Evolutionary conservation across 2,329 filamentous ascomycete species (phyloP), one percentile per base, ranked within the genome.

Genomic region (Calcarisporium arbuscula): DNA sequence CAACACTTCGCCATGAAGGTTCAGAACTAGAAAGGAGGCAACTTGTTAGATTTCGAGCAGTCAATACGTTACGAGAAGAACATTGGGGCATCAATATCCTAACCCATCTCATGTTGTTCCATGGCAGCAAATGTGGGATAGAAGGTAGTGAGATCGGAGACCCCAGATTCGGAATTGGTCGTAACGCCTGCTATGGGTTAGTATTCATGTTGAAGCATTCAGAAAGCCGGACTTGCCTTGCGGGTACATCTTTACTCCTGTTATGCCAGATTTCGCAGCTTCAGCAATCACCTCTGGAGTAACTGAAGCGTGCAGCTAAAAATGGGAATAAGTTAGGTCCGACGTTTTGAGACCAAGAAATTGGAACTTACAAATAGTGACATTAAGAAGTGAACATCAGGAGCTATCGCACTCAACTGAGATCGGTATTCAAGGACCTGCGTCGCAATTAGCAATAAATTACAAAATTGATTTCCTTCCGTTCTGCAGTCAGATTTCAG

Each of bases 1-100:
- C 4, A 61, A 81, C n/a, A 82, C 77, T 62, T 95, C 90, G 45
- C 89, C 90, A 57, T 96, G 89, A n/a, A 96, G 68, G 62, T 95
- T 95, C 27, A 94, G 71, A n/a, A 94, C 74, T 46, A 32, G 9
- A 8, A 7, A 20, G 3, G 10, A n/a, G 19, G 14, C 19, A 2
- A 17, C 5, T n/a, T 7, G n/a, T 45, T 19, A 44, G 38, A n/a
- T 30, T 21, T 29, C n/a, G 9, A n/a, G n/a, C n/a, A n/a, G n/a
- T n/a, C n/a, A n/a, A n/a, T n/a, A n/a, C n/a, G n/a, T n/a, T 35
- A 17, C 10, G 19, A 21, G 22, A 10, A 22, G 15, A 29, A 10
- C 19, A 17, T 9, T 19, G 6, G 7, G 7, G 2, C 8, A 28
- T 5, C 9, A 8, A 11, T 30, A 20, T 8, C 6, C 18, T 10